Conservation (phyloP, 2,329 filamentous ascomycete species). For the Tolypocladium ovalisporum region DNA sequence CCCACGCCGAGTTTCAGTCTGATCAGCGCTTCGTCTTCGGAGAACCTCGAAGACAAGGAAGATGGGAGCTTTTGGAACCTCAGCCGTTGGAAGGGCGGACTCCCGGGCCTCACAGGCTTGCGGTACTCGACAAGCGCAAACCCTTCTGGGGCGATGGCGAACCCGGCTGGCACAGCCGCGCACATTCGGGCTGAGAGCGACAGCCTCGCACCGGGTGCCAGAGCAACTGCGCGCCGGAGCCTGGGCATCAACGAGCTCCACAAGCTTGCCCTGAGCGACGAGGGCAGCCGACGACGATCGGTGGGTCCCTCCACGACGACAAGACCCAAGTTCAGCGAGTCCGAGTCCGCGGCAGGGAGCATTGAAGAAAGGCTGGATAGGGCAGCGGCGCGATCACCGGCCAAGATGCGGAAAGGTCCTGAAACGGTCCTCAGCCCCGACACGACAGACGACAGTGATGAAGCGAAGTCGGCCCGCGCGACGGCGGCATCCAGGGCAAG, state of each 20-base stretch:
- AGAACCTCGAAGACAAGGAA: conserved; percentile 29
- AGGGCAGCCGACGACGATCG: conserved; percentile 17
- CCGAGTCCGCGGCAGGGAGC: conserved; percentile 8
- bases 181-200: conserved; percentile 25
- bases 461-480: conserved; percentile 4
- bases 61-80: conserved; percentile 46
- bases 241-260: conserved; percentile 17
- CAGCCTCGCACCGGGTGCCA: conserved; percentile 21
- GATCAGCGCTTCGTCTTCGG: conserved; percentile 19
- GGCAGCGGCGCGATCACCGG: conserved; percentile 1
- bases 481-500: conserved; percentile 1
- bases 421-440: conserved; percentile 20
- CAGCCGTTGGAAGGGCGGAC: conserved; percentile 36
- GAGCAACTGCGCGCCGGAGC: conserved; percentile 17
- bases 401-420: conserved; percentile 21
- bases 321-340: conserved; percentile 9
- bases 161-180: not conserved
- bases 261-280: conserved; percentile 13
- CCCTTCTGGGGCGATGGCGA: conserved; percentile 5
- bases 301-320: conserved; percentile 12
- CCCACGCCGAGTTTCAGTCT: conserved; percentile 48
- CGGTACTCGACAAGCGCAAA: conserved; percentile 16
- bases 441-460: conserved; percentile 9
- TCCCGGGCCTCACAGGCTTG: conserved; percentile 26
- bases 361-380: conserved; percentile 9